Evolutionary conservation across 1,139 yeast genomes (phyloP), one percentile per base, ranked within the genome.

Genomic region (Lodderomyces jiufengensis): DNA sequence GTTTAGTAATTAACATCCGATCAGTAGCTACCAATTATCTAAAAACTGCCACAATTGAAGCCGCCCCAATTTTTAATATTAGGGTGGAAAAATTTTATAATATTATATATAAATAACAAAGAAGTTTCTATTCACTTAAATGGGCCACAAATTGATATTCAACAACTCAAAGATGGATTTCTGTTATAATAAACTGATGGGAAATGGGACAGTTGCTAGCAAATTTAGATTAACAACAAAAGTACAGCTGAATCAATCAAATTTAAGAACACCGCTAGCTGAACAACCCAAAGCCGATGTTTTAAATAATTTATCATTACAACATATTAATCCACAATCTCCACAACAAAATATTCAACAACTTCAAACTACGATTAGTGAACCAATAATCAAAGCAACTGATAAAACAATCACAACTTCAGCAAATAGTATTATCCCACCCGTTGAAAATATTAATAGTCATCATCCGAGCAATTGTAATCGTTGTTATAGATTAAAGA

Each of bases 401-500:
- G 26, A 5, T 12, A 13, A 15, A 11, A 4, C 18, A 28, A 27
- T 5, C 8, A 25, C 9, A 5, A 13, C 8, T 3, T 28, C 48
- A 3, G n/a, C n/a, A n/a, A n/a, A n/a, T n/a, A n/a, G n/a, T n/a
- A n/a, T n/a, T n/a, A n/a, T n/a, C 7, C 36, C 49, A 9, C 60
- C 54, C 36, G 40, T 40, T 18, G 54, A 57, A 23, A 38, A 25
- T 13, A 25, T 24, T 6, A 50, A 49, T 5, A 59, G 60, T 11
- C 66, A 58, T 38, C 67, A 59, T 36, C 51, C 62, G 8, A 58
- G 55, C 41, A 66, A 65, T 52, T 66, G 75, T 43, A 63, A 60
- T 32, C 46, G 74, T 28, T 69, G 75, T 49, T 67, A 69, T 41
- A 46, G 70, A 24, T 52, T 67, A 38, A 69, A 69, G 55, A 69